Evolutionary conservation across 148 eudicot genomes (phyloP).

Genomic region (Gaultheria prostrata): DNA sequence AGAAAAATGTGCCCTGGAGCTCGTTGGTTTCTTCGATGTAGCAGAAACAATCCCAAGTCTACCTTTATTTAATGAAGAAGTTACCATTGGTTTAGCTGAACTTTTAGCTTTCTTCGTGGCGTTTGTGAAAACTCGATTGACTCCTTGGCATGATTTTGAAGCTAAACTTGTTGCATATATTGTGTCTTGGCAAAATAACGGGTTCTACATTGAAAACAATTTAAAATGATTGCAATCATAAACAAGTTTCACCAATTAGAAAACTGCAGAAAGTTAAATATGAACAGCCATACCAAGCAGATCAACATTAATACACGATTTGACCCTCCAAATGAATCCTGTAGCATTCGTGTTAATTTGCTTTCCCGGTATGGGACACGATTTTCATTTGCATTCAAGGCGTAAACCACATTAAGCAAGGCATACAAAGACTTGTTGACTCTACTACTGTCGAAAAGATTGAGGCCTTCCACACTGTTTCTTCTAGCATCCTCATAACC

Average conservation of each 20-base stretch:
- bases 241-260: background rate
- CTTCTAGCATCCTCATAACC: conserved; percentile 81
- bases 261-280: background rate
- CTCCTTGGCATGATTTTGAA: conserved; percentile 63
- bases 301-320: conserved; percentile 56
- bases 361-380: conserved; percentile 87
- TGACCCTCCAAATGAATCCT: conserved; percentile 80
- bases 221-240: background rate
- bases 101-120: conserved; percentile 40
- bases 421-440: conserved; percentile 69
- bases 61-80: conserved; percentile 39
- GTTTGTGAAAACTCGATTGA: conserved; percentile 35
- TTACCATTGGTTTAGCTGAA: conserved; percentile 28
- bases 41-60: conserved; percentile 41
- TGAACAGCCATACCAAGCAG: conserved; percentile 56
- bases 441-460: conserved; percentile 44
- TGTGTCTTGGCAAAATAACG: conserved; percentile 64
- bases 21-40: conserved; percentile 40
- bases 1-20: conserved; percentile 31
- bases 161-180: conserved; percentile 59
- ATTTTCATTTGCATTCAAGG: conserved; percentile 60
- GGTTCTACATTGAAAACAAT: conserved; percentile 45
- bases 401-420: conserved; percentile 70
- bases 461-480: conserved; percentile 46
- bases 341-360: conserved; percentile 71